Percentiles rank a stretch among this genome's conserved stretches.
These are phyloP conservation scores for Myxozyma sirexii DNA, from an alignment of 805 yeast genomes.

Conservation along the genomic window DNA sequence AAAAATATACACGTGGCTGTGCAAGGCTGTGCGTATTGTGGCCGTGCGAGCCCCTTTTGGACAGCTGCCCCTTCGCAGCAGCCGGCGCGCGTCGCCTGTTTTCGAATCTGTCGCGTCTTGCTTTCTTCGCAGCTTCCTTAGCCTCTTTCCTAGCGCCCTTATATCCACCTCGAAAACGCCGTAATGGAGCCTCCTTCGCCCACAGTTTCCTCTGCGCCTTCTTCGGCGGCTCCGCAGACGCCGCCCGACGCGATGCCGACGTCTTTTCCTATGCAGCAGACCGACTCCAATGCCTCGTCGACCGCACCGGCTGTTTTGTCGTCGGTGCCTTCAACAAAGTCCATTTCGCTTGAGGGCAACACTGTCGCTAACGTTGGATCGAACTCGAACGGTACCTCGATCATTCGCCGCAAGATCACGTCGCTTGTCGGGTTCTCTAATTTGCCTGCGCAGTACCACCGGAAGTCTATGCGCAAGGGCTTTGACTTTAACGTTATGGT, in stretches of 20 bases:
- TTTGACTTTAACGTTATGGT: constrained; percentile 86
- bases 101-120: not conserved
- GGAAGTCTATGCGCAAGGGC: constrained; percentile 87
- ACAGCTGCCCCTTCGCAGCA: not conserved
- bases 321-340: not conserved
- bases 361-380: not conserved
- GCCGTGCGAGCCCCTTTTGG: not conserved
- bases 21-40: not conserved
- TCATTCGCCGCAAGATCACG: constrained; percentile 79
- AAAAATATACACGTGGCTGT: not conserved
- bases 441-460: constrained; percentile 98
- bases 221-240: constrained; percentile 10
- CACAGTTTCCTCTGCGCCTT: constrained; percentile 3
- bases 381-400: constrained; percentile 47
- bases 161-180: not conserved
- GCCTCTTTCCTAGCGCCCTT: not conserved
- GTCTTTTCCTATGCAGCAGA: not conserved
- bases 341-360: not conserved
- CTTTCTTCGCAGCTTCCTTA: not conserved
- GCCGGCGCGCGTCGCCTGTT: constrained; percentile 1
- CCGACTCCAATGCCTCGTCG: constrained; percentile 3
- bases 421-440: constrained; percentile 97
- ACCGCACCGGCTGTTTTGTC: constrained; percentile 1
- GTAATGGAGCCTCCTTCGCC: constrained; percentile 10
- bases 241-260: constrained; percentile 6